Percentiles rank a stretch among this genome's conserved stretches.
phyloP scores from a whole-genome alignment of 345 rosid genomes.

The Fremontodendron californicum region DNA sequence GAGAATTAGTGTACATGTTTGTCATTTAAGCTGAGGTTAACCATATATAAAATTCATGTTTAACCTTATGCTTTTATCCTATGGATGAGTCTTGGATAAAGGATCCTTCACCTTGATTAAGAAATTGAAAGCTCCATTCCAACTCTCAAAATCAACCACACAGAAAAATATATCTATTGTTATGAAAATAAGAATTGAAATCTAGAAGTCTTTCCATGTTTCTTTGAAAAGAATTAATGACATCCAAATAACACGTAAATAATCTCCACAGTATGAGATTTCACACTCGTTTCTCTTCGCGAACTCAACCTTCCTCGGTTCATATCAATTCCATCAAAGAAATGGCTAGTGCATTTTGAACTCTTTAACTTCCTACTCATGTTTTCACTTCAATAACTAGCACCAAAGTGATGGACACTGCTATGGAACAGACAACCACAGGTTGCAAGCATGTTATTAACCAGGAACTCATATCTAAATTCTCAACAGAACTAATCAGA shows the following conservation, averaged over 20 bases:
- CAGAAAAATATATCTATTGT: not conserved
- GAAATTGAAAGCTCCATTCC: not conserved
- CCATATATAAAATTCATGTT: not conserved
- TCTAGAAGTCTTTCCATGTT: not conserved
- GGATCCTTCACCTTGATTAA: not conserved
- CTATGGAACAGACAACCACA: not conserved
- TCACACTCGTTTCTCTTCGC: not conserved
- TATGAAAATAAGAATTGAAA: not conserved
- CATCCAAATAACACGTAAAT: not conserved
- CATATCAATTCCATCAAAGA: not conserved
- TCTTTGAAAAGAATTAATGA: not conserved
- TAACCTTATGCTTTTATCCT: not conserved
- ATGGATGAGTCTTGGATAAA: not conserved
- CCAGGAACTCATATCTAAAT: not conserved
- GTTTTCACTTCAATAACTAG: not conserved
- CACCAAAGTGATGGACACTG: not conserved
- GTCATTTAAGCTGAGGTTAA: not conserved
- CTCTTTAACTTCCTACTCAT: not conserved
- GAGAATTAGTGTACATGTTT: not conserved
- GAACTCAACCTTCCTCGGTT: not conserved
- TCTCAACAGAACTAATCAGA: not conserved
- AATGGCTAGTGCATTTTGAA: not conserved
- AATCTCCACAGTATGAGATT: not conserved
- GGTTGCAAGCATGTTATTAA: not conserved
- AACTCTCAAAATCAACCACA: not conserved